Evolutionary conservation across 345 rosid species (phyloP).

Genomic region (Iberis pinnata): DNA sequence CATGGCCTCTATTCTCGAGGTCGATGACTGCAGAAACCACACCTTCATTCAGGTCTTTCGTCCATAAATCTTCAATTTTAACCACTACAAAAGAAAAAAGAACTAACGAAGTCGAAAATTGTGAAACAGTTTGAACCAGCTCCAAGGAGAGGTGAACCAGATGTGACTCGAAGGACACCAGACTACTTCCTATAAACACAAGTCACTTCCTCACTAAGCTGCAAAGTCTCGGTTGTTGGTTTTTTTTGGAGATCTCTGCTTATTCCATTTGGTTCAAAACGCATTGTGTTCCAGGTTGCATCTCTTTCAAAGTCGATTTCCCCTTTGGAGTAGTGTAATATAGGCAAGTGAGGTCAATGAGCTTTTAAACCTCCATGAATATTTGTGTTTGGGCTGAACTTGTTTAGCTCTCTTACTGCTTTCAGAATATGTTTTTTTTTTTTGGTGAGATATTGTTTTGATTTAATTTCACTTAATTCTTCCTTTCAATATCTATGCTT

Average conservation of each 20-base stretch:
- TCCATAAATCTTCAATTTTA: no score
- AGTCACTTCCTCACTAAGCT: slow-evolving; percentile 18
- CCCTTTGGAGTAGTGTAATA: slow-evolving; percentile 28
- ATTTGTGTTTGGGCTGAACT: slow-evolving; percentile 25
- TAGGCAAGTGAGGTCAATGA: slow-evolving; percentile 26
- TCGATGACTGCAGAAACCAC: no score
- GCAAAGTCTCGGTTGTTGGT: slow-evolving; percentile 21
- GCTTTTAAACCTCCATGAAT: slow-evolving; percentile 14
- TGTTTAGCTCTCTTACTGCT: no score
- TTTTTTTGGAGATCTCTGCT: slow-evolving; percentile 28
- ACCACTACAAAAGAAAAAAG: no score
- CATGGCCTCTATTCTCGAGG: no score
- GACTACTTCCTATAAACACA: slow-evolving; percentile 78
- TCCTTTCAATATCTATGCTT: no score
- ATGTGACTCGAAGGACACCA: slow-evolving; percentile 93
- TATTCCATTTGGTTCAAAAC: slow-evolving; percentile 25
- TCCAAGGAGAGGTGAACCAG: slow-evolving; percentile 98
- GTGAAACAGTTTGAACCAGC: slow-evolving; percentile 89
- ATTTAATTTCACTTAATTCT: no score
- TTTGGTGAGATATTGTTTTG: no score
- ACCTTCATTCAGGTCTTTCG: no score
- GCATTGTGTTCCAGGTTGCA: slow-evolving; percentile 28
- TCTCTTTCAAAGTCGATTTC: slow-evolving; percentile 16
- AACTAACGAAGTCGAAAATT: no score
- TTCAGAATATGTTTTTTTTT: no score